Conservation (phyloP, 129 eudicot species). For the Glebionis coronaria region DNA sequence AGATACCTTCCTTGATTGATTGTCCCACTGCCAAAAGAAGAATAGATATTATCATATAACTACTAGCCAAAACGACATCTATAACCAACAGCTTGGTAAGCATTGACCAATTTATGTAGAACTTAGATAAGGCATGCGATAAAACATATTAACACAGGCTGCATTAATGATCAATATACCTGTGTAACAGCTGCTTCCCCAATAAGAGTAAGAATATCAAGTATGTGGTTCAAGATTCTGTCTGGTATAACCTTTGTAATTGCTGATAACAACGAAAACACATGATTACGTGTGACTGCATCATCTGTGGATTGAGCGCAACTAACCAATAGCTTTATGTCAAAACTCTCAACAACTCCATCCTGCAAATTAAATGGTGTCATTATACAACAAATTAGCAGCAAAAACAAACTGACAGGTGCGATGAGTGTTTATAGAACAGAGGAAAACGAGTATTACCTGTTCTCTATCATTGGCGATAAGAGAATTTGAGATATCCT, state of each 20-base stretch:
- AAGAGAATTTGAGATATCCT: slow-evolving; percentile 60
- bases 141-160: background rate
- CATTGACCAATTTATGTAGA: no score
- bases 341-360: slow-evolving; percentile 32
- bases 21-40: slow-evolving; percentile 53
- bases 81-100: no score
- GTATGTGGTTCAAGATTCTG: slow-evolving; percentile 56
- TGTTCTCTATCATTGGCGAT: slow-evolving; percentile 14
- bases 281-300: slow-evolving; percentile 64
- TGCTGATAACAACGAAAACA: slow-evolving; percentile 64
- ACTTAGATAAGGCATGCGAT: background rate
- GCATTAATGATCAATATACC: slow-evolving; percentile 33
- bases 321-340: slow-evolving; percentile 58
- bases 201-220: slow-evolving; percentile 60
- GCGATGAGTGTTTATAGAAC: background rate
- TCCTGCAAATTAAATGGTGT: slow-evolving; percentile 45
- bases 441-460: slow-evolving; percentile 27
- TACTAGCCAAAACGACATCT: no score
- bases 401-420: background rate
- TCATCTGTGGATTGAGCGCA: slow-evolving; percentile 72
- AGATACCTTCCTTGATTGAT: slow-evolving; percentile 66
- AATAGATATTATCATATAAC: background rate
- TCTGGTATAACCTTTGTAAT: slow-evolving; percentile 67
- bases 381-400: slow-evolving; percentile 8
- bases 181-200: slow-evolving; percentile 74